Evolutionary conservation across 75 land plant genomes (phyloP).

Genomic region (Adiantum capillusveneris): DNA sequence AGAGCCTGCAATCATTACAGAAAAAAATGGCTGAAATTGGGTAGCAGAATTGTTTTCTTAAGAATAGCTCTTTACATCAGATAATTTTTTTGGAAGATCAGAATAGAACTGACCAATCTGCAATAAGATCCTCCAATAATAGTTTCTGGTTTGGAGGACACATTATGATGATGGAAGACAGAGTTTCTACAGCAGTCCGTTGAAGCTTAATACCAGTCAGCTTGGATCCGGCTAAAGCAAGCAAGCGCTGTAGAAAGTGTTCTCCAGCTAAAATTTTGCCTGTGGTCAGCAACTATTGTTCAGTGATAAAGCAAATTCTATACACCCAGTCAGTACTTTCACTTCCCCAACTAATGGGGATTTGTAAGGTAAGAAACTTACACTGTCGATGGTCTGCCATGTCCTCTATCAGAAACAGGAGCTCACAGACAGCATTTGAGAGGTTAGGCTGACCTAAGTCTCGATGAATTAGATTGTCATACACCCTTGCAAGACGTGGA

Average conservation of each 20-base stretch:
- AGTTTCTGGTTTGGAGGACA: conserved; percentile 16
- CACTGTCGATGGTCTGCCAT: conserved; percentile 13
- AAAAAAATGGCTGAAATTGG: not conserved
- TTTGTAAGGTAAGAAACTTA: not conserved
- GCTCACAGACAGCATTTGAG: conserved; percentile 6
- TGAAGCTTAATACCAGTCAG: conserved; percentile 8
- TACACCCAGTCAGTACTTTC: not conserved
- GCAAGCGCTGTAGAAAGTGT: conserved; percentile 13
- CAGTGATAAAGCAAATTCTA: not conserved
- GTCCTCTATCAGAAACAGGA: conserved; percentile 20
- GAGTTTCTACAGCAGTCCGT: conserved; percentile 18
- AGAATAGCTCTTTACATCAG: not conserved
- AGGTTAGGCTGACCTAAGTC: conserved; percentile 7
- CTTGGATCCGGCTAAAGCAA: conserved; percentile 8
- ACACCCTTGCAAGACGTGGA: conserved; percentile 1
- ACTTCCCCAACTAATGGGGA: not conserved
- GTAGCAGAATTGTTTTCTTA: not conserved
- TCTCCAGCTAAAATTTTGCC: conserved; percentile 17
- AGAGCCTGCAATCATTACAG: conserved; percentile 13
- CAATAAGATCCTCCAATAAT: not conserved
- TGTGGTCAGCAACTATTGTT: not conserved
- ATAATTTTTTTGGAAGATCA: not conserved
- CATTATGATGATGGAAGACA: conserved; percentile 17
- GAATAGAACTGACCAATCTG: conserved; percentile 1
- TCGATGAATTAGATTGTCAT: conserved; percentile 10